Evolutionary conservation across 2,329 filamentous ascomycete species (phyloP).

Genomic region (Exophiala sideris): DNA sequence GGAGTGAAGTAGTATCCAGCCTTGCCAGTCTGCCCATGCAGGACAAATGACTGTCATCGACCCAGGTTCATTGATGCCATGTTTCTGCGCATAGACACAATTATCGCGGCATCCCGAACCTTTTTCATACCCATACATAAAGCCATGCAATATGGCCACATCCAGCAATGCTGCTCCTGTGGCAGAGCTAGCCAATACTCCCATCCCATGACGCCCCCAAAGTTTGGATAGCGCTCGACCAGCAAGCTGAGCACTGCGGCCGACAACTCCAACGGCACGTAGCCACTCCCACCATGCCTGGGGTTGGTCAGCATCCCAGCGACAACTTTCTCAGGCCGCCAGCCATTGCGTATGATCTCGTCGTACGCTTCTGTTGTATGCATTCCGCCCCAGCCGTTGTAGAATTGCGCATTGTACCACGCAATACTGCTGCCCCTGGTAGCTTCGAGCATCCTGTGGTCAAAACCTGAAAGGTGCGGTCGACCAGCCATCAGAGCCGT

Average conservation of each 20-base stretch:
- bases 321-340: conserved; percentile 70
- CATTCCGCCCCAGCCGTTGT: conserved; percentile 80
- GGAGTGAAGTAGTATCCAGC: too few relatives aligned
- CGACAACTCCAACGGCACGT: conserved; percentile 58
- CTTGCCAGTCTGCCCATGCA: too few relatives aligned
- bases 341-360: conserved; percentile 54
- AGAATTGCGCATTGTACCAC: conserved; percentile 93
- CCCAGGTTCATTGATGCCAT: conserved; percentile 24
- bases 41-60: background rate
- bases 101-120: conserved; percentile 34
- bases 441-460: conserved; percentile 71
- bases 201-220: conserved; percentile 92
- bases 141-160: conserved; percentile 72
- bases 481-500: conserved; percentile 63
- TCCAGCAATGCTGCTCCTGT: conserved; percentile 62
- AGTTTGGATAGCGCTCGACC: conserved; percentile 59
- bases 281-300: conserved; percentile 64
- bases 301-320: conserved; percentile 78
- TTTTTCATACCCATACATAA: conserved; percentile 44
- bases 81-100: conserved; percentile 33
- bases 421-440: conserved; percentile 63
- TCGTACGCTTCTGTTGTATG: conserved; percentile 46
- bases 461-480: conserved; percentile 71
- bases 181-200: conserved; percentile 86
- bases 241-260: conserved; percentile 57